These are phyloP conservation scores for Chaetomium fimeti DNA, from an alignment of 495 filamentous ascomycete genomes.

Conservation along the genomic window DNA sequence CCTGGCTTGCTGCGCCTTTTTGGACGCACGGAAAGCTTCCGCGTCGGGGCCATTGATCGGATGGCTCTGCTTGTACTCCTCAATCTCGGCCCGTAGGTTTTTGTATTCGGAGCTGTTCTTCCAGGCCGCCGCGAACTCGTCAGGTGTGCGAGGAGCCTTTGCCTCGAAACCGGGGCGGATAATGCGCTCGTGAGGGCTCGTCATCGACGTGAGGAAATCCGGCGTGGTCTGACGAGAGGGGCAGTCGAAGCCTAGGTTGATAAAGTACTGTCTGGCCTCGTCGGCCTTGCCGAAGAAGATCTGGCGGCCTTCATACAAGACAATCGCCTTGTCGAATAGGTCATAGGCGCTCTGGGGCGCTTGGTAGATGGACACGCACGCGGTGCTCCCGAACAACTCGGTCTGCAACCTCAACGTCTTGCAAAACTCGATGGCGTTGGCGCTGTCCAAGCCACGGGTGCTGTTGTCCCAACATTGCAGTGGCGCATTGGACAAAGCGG, in stretches of 20 bases:
- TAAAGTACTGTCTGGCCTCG: slow-evolving; percentile 67
- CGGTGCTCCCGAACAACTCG: slow-evolving; percentile 62
- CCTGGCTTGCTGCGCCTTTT: slow-evolving; percentile 63
- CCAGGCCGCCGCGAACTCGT: slow-evolving; percentile 75
- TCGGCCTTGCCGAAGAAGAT: slow-evolving; percentile 71
- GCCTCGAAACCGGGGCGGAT: slow-evolving; percentile 64
- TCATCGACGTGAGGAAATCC: slow-evolving; percentile 80
- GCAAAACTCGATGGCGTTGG: slow-evolving; percentile 79
- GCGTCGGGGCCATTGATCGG: slow-evolving; percentile 64
- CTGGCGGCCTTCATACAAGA: slow-evolving; percentile 79
- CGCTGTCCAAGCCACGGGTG: slow-evolving; percentile 76
- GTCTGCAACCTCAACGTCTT: slow-evolving; percentile 65
- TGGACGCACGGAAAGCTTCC: slow-evolving; percentile 66
- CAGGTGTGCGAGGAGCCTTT: slow-evolving; percentile 66
- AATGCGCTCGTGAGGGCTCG: slow-evolving; percentile 65
- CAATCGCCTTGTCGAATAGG: slow-evolving; percentile 72
- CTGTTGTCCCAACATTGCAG: slow-evolving; percentile 86
- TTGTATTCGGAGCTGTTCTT: slow-evolving; percentile 67
- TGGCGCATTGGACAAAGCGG: slow-evolving; percentile 60
- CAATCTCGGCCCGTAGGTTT: slow-evolving; percentile 66
- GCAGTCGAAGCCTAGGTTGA: slow-evolving; percentile 72
- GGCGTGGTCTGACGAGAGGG: slow-evolving; percentile 70
- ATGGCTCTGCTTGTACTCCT: slow-evolving; percentile 61
- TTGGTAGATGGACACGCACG: slow-evolving; percentile 82
- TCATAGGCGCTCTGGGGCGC: slow-evolving; percentile 75